Base-by-base conservation (phyloP, 306 rosid species). In the Pachyrhizus erosus region DNA sequence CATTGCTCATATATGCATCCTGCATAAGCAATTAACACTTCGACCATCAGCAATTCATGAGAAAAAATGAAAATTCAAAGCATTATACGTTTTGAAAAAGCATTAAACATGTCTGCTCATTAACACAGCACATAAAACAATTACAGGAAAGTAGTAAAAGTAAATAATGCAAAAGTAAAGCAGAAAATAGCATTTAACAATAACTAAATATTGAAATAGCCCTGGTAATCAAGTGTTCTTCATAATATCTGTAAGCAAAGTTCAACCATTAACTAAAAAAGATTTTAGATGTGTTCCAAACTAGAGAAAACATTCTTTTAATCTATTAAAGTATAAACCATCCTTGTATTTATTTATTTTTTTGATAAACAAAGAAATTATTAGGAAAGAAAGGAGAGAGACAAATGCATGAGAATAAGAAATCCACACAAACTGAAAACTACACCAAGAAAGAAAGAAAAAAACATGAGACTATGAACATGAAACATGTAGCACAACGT, bases 1-100 rank as follows among this genome's bases (percentile, higher is more conserved):
- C 97, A 91, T 96, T 46, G 66, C 80, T 85, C 79, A 87, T 40
- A 66, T 37, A 39, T 66, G 77, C 76, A 71, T 65, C 91, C 88
- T 85, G 69, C 80, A 83, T 69, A 68, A 70, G 75, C 78, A 80
- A 80, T 76, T 83, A 84, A 65, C 66, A 66, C 62, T 33, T 65
- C 45, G 39, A 69, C 82, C 78, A 86, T 72, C 68, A 87, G 81
- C 82, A 60, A 33, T 42, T 79, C 86, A 74, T 49, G 48, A 73
- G 73, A 42, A 46, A 46, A 69, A 66, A 73, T 37, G 21, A 77
- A 76, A 71, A 72, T 58, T 65, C 77, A 82, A 68, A 18, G 64
- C 70, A 73, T 57, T 58, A 29, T 73, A 81, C 69, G 72, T 57
- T 84, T 78, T 20, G 74, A 43, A 43, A 46, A 40, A 73, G 83